Percentiles rank a stretch among this genome's conserved stretches.
Evolutionary conservation across 1,139 yeast genomes (phyloP).

Genomic region (Ashbya aceris): DNA sequence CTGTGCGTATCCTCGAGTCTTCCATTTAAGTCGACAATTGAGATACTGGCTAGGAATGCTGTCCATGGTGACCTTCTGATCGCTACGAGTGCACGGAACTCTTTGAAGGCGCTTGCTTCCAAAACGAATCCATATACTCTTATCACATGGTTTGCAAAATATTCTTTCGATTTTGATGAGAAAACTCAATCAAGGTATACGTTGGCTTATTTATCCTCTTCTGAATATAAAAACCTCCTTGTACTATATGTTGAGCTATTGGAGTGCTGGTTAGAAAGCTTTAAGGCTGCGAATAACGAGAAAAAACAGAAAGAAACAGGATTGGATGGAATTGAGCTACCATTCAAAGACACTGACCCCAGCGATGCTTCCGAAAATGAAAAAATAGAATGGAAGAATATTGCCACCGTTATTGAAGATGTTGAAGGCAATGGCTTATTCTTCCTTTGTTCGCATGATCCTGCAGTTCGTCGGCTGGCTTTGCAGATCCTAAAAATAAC

Average conservation of each 20-base stretch:
- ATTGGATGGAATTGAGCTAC: constrained; percentile 22
- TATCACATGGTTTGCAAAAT: constrained; percentile 66
- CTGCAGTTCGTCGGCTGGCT: constrained; percentile 64
- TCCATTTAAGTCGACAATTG: constrained; percentile 55
- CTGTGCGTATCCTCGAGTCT: constrained; percentile 43
- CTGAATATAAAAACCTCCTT: constrained; percentile 51
- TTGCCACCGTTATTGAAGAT: constrained; percentile 80
- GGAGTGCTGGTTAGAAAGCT: constrained; percentile 69
- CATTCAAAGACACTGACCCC: constrained; percentile 26
- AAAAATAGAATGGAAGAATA: constrained; percentile 67
- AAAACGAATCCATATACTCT: constrained; percentile 64
- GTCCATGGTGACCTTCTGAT: constrained; percentile 57
- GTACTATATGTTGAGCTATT: constrained; percentile 69
- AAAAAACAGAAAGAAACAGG: constrained; percentile 27
- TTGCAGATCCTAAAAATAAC: constrained; percentile 64
- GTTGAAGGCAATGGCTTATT: constrained; percentile 93
- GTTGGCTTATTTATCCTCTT: constrained; percentile 44
- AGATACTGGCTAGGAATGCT: constrained; percentile 65
- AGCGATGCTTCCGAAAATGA: constrained; percentile 42
- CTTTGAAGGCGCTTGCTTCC: constrained; percentile 58
- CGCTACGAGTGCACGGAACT: constrained; percentile 50
- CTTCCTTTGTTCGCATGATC: constrained; percentile 83
- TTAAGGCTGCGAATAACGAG: constrained; percentile 31
- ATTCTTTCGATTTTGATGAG: constrained; percentile 74
- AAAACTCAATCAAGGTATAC: constrained; percentile 41